Percentiles rank a stretch among this genome's conserved stretches.
These are phyloP conservation scores for Zanthoxylum bungeanum DNA, from an alignment of 345 rosid species.

Conservation along the genomic window DNA sequence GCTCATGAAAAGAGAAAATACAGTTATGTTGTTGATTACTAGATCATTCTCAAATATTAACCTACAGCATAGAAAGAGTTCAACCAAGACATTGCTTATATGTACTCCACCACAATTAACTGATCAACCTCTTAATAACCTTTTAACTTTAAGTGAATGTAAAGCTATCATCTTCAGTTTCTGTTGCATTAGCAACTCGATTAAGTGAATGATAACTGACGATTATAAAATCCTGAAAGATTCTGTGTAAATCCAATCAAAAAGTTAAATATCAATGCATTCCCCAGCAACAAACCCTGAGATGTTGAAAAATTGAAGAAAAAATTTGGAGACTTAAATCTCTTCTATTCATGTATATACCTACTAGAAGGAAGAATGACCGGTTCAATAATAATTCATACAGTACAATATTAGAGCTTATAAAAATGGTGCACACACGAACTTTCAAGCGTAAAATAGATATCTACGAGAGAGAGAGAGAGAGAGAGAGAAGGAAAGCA, in stretches of 20 bases:
- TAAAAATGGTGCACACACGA: background rate
- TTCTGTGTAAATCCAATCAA: background rate
- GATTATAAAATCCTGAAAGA: background rate
- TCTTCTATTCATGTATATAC: background rate
- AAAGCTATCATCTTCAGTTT: background rate
- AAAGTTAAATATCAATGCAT: slow-evolving; percentile 1
- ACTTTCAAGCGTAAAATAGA: background rate
- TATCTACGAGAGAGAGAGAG: background rate
- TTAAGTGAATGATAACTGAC: no score
- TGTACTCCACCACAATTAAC: background rate
- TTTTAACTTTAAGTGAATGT: background rate
- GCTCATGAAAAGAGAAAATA: no score
- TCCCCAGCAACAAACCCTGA: background rate
- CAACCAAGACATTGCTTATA: background rate
- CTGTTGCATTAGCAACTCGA: background rate
- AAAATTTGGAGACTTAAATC: background rate
- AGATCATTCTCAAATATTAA: background rate
- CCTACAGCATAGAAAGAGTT: slow-evolving; percentile 12
- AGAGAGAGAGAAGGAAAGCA: background rate
- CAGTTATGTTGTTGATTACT: background rate
- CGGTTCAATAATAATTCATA: background rate
- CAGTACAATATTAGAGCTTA: background rate
- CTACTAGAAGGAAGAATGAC: background rate
- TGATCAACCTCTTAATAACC: background rate
- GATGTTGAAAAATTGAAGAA: slow-evolving; percentile 5